Evolutionary conservation across 352 stramenopile species (phyloP).

Genomic region (Pythium sukuiense): DNA sequence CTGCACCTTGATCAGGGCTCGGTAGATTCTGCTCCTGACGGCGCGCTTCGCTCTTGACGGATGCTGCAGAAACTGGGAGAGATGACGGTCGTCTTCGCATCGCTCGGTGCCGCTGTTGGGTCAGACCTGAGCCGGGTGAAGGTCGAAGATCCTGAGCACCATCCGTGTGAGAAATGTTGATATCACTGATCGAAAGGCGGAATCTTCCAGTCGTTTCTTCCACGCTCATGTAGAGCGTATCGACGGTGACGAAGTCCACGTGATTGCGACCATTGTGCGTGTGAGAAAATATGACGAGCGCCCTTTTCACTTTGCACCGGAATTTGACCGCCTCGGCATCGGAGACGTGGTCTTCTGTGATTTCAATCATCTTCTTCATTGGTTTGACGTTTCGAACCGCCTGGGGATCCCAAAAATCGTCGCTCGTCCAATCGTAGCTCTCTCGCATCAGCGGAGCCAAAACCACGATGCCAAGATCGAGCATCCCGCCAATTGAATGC

Average conservation of each 20-base stretch:
- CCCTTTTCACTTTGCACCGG: slow-evolving; percentile 58
- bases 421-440: slow-evolving; percentile 23
- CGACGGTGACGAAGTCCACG: slow-evolving; percentile 63
- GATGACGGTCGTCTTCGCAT: slow-evolving; percentile 9
- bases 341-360: slow-evolving; percentile 36
- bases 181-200: slow-evolving; percentile 50
- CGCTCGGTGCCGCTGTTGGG: slow-evolving; percentile 11
- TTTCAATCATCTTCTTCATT: slow-evolving; percentile 39
- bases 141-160: neutral
- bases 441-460: slow-evolving; percentile 35
- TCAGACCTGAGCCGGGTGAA: neutral
- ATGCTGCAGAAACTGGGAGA: neutral
- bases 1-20: neutral
- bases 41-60: neutral
- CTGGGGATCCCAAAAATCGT: slow-evolving; percentile 21
- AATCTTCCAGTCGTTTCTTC: slow-evolving; percentile 54
- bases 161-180: slow-evolving; percentile 38
- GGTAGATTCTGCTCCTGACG: neutral
- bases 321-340: slow-evolving; percentile 55
- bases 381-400: slow-evolving; percentile 23
- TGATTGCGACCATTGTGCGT: slow-evolving; percentile 27
- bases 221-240: slow-evolving; percentile 61
- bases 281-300: slow-evolving; percentile 53
- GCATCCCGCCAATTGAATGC: slow-evolving; percentile 57
- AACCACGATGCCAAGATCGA: slow-evolving; percentile 58